Evolutionary conservation across 1,284 basidiomycete species (phyloP), one percentile per base, ranked within the genome.

Genomic region (Puccinia novopanici): DNA sequence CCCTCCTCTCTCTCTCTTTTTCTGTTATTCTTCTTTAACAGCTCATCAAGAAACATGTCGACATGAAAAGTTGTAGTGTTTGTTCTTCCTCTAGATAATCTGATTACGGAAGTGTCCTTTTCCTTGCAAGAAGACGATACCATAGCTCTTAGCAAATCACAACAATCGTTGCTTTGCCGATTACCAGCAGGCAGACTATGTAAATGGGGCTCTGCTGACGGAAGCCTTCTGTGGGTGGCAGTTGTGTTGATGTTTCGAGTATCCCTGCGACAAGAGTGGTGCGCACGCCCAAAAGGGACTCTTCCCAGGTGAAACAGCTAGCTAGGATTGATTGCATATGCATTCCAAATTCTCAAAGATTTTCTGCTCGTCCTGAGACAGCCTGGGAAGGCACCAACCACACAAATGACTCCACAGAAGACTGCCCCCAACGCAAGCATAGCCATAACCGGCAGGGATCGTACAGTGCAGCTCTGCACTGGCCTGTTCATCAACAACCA

Each of bases 401-500:
- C 6, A 27, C 48, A 2, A 8, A 71, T 71, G 68, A 19, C 68
- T 50, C 54, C 48, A 22, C 68, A 71, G 24, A 75, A 65, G 30
- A 24, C 59, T 37, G 63, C 59, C 65, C 37, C 37, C 24, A 70
- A 59, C 42, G 52, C n/a, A n/a, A 78, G 50, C 52, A 40, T 59
- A 37, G 54, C 67, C 4, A 71, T 67, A 9, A 40, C 82, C 68
- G 45, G 50, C 42, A 77, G 52, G 30, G 76, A 68, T 37, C 61
- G 37, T 24, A 45, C 74, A 27, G 55, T 82, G 42, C 24, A 72
- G 37, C 52, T 81, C 40, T 82, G 74, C 70, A 81, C 76, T 27
- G 82, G 82, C 40, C 76, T 82, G 13, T 82, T 82, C 63, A 82
- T 82, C 81, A 80, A 81, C 59, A 82, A 82, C 65, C 57, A 82